Conservation (phyloP, 768 basidiomycete species). For the Lactarius evosmus region DNA sequence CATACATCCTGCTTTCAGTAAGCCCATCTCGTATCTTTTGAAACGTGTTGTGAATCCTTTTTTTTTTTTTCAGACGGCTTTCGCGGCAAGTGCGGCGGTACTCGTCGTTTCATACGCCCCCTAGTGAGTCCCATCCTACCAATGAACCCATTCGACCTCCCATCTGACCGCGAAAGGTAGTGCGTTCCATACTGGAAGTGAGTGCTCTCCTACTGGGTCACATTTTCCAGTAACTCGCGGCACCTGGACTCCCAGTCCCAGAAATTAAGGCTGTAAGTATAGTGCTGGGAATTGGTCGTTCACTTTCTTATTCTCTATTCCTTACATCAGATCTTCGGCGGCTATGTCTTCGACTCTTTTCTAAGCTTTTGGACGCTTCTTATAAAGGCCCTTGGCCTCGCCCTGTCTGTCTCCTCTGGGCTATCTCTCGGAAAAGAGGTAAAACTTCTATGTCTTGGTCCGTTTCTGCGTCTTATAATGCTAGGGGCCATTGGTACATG, state of each 20-base stretch:
- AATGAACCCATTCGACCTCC: neutral
- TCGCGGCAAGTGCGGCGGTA: conserved; percentile 60
- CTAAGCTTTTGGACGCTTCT: conserved; percentile 83
- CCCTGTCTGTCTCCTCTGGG: conserved; percentile 81
- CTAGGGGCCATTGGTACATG: conserved; percentile 81
- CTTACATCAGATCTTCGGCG: conserved; percentile 60
- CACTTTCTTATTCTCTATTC: neutral
- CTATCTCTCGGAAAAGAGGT: conserved; percentile 85
- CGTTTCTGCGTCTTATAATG: conserved; percentile 7
- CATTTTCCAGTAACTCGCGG: conserved; percentile 6
- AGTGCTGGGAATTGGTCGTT: neutral
- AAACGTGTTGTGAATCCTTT: neutral
- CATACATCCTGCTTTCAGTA: conserved; percentile 65
- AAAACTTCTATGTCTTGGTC: conserved; percentile 24
- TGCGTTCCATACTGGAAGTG: conserved; percentile 79
- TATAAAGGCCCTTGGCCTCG: conserved; percentile 80
- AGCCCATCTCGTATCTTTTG: conserved; percentile 30
- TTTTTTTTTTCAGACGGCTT: conserved; percentile 45
- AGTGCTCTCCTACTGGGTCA: conserved; percentile 31
- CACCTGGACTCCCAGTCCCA: conserved; percentile 46
- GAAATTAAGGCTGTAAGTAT: conserved; percentile 70
- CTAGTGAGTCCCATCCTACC: conserved; percentile 46
- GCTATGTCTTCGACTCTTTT: conserved; percentile 85
- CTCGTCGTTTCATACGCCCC: conserved; percentile 66
- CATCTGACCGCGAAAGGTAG: conserved; percentile 35